A percentile compares a stretch with the other conserved stretches of the same genome.
These are phyloP conservation scores for Fistulinella staudtii DNA, from an alignment of 1,284 basidiomycete genomes.

Conservation along the genomic window DNA sequence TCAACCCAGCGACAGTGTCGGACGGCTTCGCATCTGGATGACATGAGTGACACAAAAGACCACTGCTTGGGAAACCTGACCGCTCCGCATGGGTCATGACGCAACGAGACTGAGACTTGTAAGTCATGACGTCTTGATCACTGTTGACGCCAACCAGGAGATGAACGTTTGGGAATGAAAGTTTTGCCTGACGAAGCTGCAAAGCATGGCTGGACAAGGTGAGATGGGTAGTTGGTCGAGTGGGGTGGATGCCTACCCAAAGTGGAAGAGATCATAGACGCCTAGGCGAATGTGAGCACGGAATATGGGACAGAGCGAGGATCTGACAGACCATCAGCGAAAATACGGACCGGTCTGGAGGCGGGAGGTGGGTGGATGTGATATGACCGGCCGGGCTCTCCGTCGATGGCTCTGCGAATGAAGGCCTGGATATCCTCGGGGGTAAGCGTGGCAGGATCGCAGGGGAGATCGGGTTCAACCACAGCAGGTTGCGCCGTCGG, in stretches of 20 bases:
- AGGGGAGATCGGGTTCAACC: constrained; percentile 40
- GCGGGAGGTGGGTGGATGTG: constrained; percentile 81
- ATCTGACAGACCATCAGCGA: constrained; percentile 75
- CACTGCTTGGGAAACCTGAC: constrained; percentile 34
- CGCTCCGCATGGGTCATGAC: constrained; percentile 89
- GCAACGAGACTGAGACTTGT: constrained; percentile 78
- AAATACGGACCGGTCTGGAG: constrained; percentile 83
- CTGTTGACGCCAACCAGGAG: constrained; percentile 89
- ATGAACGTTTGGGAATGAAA: constrained; percentile 86
- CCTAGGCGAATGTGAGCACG: constrained; percentile 41
- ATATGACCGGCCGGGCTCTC: constrained; percentile 63
- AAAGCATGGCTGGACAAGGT: constrained; percentile 69
- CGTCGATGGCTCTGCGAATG: constrained; percentile 63
- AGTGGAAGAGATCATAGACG: constrained; percentile 94
- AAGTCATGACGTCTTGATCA: constrained; percentile 69
- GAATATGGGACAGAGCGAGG: background rate
- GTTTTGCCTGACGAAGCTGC: constrained; percentile 92
- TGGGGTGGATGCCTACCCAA: constrained; percentile 57
- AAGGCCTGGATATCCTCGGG: constrained; percentile 72
- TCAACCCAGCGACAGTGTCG: constrained; percentile 97
- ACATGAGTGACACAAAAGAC: constrained; percentile 14
- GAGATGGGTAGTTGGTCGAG: constrained; percentile 13
- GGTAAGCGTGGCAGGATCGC: constrained; percentile 63
- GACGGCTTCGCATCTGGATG: constrained; percentile 70
- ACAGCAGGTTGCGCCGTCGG: constrained; percentile 18